A percentile compares a stretch with the other conserved stretches of the same genome.
phyloP scores from a whole-genome alignment of 108 stramenopile genomes.

The Nannochloropsis gaditana region DNA sequence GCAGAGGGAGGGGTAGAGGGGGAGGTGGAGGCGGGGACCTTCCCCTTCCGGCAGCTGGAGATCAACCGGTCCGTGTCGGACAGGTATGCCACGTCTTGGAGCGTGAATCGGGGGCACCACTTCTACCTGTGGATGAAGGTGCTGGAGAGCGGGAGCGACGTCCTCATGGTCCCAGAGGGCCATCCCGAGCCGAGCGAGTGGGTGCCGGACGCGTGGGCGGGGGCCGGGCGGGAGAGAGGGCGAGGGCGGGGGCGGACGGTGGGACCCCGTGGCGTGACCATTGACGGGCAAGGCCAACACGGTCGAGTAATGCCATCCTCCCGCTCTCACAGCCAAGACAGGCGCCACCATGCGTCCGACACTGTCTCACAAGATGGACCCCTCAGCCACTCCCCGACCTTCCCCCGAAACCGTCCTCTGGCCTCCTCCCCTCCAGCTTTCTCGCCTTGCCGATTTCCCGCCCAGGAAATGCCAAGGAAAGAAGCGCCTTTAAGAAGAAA shows the following conservation, averaged over 20 bases:
- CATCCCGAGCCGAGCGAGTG: slow-evolving; percentile 7
- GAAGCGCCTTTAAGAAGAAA: not conserved
- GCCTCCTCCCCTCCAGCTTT: not conserved
- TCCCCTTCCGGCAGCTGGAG: slow-evolving; percentile 43
- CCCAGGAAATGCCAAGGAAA: not conserved
- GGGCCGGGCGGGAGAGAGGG: not conserved
- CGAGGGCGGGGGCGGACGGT: not conserved
- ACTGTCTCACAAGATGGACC: not conserved
- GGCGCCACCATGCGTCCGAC: not conserved
- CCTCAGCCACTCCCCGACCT: not conserved
- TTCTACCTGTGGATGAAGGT: slow-evolving; percentile 54
- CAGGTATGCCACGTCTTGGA: slow-evolving; percentile 56
- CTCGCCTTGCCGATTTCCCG: not conserved
- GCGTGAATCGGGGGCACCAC: slow-evolving; percentile 54
- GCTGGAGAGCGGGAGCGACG: not conserved
- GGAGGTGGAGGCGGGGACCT: not conserved
- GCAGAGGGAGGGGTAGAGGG: not conserved
- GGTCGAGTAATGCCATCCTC: no score
- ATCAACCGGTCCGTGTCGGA: slow-evolving; percentile 47
- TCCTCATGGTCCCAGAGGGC: not conserved
- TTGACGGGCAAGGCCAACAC: not conserved
- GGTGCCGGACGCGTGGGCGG: not conserved
- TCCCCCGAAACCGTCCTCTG: not conserved
- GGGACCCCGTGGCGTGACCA: not conserved
- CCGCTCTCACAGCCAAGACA: not conserved